A percentile compares a stretch with the other conserved stretches of the same genome.
These are phyloP conservation scores for Sphenostylis stenocarpa DNA, from an alignment of 306 rosid species.

Conservation along the genomic window DNA sequence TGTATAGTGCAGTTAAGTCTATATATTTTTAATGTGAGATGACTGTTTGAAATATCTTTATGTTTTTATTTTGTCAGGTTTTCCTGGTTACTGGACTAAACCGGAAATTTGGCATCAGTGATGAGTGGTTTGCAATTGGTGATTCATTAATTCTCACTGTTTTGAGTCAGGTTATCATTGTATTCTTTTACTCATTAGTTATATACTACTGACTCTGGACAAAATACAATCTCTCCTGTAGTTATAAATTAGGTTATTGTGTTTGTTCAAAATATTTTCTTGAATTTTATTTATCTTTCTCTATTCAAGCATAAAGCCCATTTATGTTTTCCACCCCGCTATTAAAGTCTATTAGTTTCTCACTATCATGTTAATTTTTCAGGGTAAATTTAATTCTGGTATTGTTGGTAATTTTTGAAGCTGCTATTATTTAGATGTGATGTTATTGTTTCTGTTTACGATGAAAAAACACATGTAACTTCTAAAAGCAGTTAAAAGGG, in stretches of 20 bases:
- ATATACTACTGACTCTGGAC: conserved; percentile 19
- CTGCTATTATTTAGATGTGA: not conserved
- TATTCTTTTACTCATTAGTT: conserved; percentile 21
- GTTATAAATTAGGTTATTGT: conserved; percentile 25
- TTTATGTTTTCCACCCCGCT: conserved; percentile 1
- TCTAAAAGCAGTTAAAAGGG: conserved; percentile 3
- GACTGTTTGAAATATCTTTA: conserved; percentile 4
- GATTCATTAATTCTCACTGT: conserved; percentile 94
- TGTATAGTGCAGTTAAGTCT: conserved; percentile 2
- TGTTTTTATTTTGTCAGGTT: conserved; percentile 49
- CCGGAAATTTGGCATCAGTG: conserved; percentile 74
- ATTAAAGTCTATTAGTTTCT: not conserved
- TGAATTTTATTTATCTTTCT: conserved; percentile 25
- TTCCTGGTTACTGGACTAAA: conserved; percentile 89
- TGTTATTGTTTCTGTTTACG: not conserved
- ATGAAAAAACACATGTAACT: conserved; percentile 9
- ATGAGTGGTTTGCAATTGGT: conserved; percentile 98
- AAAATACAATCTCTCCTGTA: conserved; percentile 8
- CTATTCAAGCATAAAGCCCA: conserved; percentile 5
- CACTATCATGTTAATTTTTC: not conserved
- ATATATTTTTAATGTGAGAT: conserved; percentile 6
- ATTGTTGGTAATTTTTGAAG: conserved; percentile 4
- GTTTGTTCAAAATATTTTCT: not conserved
- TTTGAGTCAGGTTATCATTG: conserved; percentile 74
- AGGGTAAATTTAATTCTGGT: not conserved